phyloP scores from a whole-genome alignment of 768 basidiomycete species.

The Plicaturopsis crispa region DNA sequence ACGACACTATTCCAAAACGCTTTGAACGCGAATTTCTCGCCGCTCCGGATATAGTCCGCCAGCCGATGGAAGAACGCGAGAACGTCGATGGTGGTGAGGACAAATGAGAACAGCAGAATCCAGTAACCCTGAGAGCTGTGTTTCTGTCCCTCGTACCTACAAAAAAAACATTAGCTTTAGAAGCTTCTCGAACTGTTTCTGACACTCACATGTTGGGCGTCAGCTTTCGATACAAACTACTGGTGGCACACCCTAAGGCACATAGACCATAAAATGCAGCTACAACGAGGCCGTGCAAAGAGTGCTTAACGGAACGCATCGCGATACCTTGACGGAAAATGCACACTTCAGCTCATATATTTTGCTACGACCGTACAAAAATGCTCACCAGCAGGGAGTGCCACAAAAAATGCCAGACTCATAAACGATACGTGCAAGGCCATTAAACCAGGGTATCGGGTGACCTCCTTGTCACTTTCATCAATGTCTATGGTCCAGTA shows the following conservation, averaged over 20 bases:
- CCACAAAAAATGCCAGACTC: slow-evolving; percentile 74
- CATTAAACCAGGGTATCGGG: slow-evolving; percentile 64
- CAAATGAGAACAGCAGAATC: slow-evolving; percentile 36
- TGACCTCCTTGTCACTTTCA: slow-evolving; percentile 30
- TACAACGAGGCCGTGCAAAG: slow-evolving; percentile 51
- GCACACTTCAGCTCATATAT: not conserved
- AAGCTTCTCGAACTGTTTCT: slow-evolving; percentile 4
- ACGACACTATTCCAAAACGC: slow-evolving; percentile 53
- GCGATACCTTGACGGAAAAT: slow-evolving; percentile 51
- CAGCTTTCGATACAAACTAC: slow-evolving; percentile 64
- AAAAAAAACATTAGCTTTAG: slow-evolving; percentile 9
- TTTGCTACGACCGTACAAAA: too few relatives aligned
- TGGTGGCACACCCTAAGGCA: slow-evolving; percentile 58
- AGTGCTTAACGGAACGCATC: slow-evolving; percentile 69
- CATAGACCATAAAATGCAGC: slow-evolving; percentile 55
- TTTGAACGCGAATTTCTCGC: slow-evolving; percentile 36
- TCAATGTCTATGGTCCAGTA: slow-evolving; percentile 81
- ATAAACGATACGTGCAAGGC: slow-evolving; percentile 66
- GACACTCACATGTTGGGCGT: slow-evolving; percentile 77
- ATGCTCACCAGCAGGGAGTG: slow-evolving; percentile 68
- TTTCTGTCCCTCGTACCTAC: slow-evolving; percentile 57
- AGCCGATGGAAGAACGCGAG: slow-evolving; percentile 42
- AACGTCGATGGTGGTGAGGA: slow-evolving; percentile 48
- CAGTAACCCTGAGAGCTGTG: slow-evolving; percentile 64
- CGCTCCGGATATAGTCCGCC: slow-evolving; percentile 34